Base-by-base conservation (phyloP, 2,329 filamentous ascomycete genomes). In the Fusarium sp. region DNA sequence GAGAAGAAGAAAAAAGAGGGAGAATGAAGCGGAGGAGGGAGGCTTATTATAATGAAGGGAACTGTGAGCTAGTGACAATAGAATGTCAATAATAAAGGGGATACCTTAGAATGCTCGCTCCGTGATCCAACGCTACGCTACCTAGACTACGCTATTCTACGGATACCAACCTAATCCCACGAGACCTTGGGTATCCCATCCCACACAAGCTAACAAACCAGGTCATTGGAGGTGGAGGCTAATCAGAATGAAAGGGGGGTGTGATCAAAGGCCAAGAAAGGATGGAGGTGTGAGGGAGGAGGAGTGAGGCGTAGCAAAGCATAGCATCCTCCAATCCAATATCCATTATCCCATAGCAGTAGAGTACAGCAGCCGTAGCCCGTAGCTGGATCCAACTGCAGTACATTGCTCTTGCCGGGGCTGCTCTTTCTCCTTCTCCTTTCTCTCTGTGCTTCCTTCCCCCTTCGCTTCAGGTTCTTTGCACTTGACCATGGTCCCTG, bases 41-140 rank as follows among this genome's bases (percentile, higher is more conserved):
- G 68, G 65, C 68, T 70, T 74, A 69, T 71, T 71, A 71, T 71
- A 71, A 71, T 69, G 41, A 71, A 70, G 59, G 68, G 64, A 64
- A 56, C 51, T 34, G 55, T 52, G 43, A 66, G 55, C 63, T 54
- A 56, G 67, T 58, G 45, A 64, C 61, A 64, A 64, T 64, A 49
- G 41, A 65, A 59, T 32, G 47, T 45, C 53, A 54, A 55, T 41
- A 52, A 57, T 71, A 65, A 67, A 71, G 67, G 68, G 68, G 64
- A 71, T 53, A 38, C 34, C 18, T 38, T 38, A 65, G 49, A 25
- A 52, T 52, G 22, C 24, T 40, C 30, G 16, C 22, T 49, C 13
- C 15, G 24, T 47, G 47, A 54, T 45, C 45, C 49, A 30, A 65
- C 40, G 20, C 62, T 70, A 69, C 46, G 20, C 48, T 40, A 46